Evolutionary conservation across 768 basidiomycete genomes (phyloP).

Genomic region (Mycena rebaudengoi): DNA sequence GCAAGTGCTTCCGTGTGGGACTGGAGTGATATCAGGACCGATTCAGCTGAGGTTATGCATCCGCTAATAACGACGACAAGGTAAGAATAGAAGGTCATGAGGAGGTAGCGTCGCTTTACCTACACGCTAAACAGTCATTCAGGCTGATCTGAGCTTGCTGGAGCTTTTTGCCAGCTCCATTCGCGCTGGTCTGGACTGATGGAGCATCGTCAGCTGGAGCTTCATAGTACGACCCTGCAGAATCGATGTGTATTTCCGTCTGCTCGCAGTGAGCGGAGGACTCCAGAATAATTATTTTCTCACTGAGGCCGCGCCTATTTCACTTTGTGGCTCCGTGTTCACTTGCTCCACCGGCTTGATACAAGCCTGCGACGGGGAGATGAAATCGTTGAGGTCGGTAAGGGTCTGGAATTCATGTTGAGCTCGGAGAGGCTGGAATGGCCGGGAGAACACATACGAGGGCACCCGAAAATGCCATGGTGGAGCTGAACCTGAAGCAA

Average conservation of each 20-base stretch:
- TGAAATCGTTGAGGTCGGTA: slow-evolving; percentile 96
- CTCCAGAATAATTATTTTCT: neutral
- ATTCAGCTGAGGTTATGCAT: slow-evolving; percentile 98
- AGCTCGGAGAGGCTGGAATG: slow-evolving; percentile 1
- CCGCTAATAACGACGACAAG: slow-evolving; percentile 61
- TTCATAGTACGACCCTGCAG: slow-evolving; percentile 88
- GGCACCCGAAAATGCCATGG: slow-evolving; percentile 89
- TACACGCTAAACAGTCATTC: slow-evolving; percentile 98
- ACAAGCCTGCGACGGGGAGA: slow-evolving; percentile 95
- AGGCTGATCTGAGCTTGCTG: slow-evolving; percentile 95
- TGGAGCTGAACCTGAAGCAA: too few species aligned
- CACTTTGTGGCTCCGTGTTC: slow-evolving; percentile 41
- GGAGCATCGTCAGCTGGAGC: slow-evolving; percentile 51
- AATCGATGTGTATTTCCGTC: slow-evolving; percentile 94
- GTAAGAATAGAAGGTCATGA: neutral
- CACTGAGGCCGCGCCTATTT: slow-evolving; percentile 49
- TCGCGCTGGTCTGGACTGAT: slow-evolving; percentile 4
- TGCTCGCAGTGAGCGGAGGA: slow-evolving; percentile 38
- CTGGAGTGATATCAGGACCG: slow-evolving; percentile 94
- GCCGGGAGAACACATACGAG: slow-evolving; percentile 61
- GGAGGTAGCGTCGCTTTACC: slow-evolving; percentile 53
- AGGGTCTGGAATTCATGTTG: slow-evolving; percentile 64
- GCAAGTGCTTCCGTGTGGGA: slow-evolving; percentile 92
- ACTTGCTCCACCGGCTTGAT: slow-evolving; percentile 87
- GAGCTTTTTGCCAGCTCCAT: slow-evolving; percentile 63